Conservation (phyloP, 2,329 filamentous ascomycete species). For the Phaeosphaeriaceae sp. region DNA sequence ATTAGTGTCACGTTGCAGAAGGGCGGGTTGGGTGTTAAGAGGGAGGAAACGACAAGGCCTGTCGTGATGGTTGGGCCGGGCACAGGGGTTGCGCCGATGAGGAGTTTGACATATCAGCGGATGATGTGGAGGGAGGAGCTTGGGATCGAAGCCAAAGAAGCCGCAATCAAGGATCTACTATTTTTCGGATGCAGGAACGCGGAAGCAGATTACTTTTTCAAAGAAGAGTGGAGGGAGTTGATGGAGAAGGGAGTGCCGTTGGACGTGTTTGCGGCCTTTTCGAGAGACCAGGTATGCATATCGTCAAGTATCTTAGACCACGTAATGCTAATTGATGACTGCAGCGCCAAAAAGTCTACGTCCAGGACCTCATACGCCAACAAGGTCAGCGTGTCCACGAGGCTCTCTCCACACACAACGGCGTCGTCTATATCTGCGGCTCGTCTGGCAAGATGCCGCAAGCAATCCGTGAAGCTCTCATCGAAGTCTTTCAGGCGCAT, state of each 20-base stretch:
- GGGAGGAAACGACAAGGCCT: constrained; percentile 59
- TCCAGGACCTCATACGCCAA: constrained; percentile 68
- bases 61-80: constrained; percentile 83
- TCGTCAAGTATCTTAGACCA: background rate
- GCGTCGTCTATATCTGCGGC: constrained; percentile 65
- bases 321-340: constrained; percentile 1
- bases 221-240: constrained; percentile 71
- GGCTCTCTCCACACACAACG: constrained; percentile 59
- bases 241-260: constrained; percentile 52
- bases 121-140: constrained; percentile 46
- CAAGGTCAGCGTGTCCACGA: constrained; percentile 58
- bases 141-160: background rate
- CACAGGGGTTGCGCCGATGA: constrained; percentile 85
- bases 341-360: constrained; percentile 67
- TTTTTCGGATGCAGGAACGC: constrained; percentile 86
- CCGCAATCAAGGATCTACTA: constrained; percentile 57
- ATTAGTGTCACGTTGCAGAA: constrained; percentile 67
- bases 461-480: constrained; percentile 69
- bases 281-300: constrained; percentile 65
- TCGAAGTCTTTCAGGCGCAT: constrained; percentile 63
- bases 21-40: constrained; percentile 54
- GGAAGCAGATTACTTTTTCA: constrained; percentile 80
- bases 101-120: constrained; percentile 80
- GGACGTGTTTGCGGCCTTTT: constrained; percentile 70
- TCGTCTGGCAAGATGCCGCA: constrained; percentile 75